Percentiles rank a stretch among this genome's conserved stretches.
These are phyloP conservation scores for Colletotrichum cuscutae DNA, from an alignment of 2,329 filamentous ascomycete genomes.

Conservation along the genomic window DNA sequence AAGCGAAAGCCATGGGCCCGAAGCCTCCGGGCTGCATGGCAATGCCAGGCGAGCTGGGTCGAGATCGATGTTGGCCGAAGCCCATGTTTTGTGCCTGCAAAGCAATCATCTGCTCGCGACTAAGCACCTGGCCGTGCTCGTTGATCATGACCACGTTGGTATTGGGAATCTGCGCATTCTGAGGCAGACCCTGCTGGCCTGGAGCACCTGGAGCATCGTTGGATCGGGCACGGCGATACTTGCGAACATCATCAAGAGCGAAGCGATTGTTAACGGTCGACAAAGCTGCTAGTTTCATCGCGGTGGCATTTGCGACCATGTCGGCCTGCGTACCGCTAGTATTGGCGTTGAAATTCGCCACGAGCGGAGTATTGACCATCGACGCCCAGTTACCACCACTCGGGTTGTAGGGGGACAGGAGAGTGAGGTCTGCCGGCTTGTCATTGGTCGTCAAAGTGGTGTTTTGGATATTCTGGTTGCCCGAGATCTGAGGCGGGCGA, in stretches of 20 bases:
- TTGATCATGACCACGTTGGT: conserved; percentile 94
- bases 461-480: conserved; percentile 79
- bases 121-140: conserved; percentile 88
- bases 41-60: conserved; percentile 89
- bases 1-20: conserved; percentile 77
- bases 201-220: conserved; percentile 77
- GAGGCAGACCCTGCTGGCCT: conserved; percentile 16
- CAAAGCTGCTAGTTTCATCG: conserved; percentile 97
- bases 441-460: conserved; percentile 83
- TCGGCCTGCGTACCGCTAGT: conserved; percentile 79
- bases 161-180: conserved; percentile 67
- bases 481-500: conserved; percentile 74
- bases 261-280: conserved; percentile 99
- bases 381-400: conserved; percentile 96
- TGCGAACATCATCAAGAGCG: conserved; percentile 94
- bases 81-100: conserved; percentile 74
- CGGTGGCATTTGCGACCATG: conserved; percentile 98
- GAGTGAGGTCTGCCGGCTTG: conserved; percentile 76
- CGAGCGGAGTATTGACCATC: conserved; percentile 98
- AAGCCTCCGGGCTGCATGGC: conserved; percentile 75
- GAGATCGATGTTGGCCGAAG: conserved; percentile 79
- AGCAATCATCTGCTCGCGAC: conserved; percentile 84
- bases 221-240: conserved; percentile 91
- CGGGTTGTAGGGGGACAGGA: conserved; percentile 85
- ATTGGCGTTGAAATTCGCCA: conserved; percentile 78